Percentiles rank a stretch among this genome's conserved stretches.
Conservation (phyloP, 768 basidiomycete species). For the Boletus pseudopeckii region DNA sequence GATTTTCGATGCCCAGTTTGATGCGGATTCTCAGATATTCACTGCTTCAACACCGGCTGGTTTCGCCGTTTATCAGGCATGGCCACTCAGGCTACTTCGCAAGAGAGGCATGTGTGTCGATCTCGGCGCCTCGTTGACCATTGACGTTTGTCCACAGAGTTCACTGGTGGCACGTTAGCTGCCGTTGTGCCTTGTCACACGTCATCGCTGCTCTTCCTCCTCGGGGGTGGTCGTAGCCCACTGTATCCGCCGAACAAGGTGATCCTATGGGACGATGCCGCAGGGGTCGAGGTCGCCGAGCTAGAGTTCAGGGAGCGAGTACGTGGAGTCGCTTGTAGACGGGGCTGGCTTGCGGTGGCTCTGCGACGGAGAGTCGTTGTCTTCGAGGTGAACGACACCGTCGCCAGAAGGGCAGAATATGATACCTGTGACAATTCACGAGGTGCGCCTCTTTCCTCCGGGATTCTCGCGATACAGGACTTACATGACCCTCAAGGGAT, state of each 20-base stretch:
- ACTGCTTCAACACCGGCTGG: conserved; percentile 75
- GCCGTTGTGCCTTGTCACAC: conserved; percentile 75
- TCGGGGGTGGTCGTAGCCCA: conserved; percentile 85
- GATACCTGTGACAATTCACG: conserved; percentile 85
- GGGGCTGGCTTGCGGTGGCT: conserved; percentile 83
- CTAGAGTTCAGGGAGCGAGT: conserved; percentile 86
- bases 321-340: conserved; percentile 71
- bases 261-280: conserved; percentile 81
- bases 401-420: conserved; percentile 70
- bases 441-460: conserved; percentile 45
- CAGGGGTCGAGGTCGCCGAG: conserved; percentile 77
- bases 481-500: conserved; percentile 50
- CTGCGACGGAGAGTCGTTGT: conserved; percentile 75
- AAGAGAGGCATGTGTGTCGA: conserved; percentile 63
- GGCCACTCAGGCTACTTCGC: conserved; percentile 72
- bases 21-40: conserved; percentile 78
- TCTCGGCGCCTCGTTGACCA: not conserved
- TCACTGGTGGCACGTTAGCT: conserved; percentile 76
- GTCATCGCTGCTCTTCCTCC: conserved; percentile 78
- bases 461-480: not conserved
- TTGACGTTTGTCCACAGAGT: conserved; percentile 45
- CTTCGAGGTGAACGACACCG: conserved; percentile 63
- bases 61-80: conserved; percentile 78
- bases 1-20: conserved; percentile 75
- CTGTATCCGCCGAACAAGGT: conserved; percentile 92